Base-by-base conservation (phyloP, 2,329 filamentous ascomycete genomes). In the Orbilia brochopaga region DNA sequence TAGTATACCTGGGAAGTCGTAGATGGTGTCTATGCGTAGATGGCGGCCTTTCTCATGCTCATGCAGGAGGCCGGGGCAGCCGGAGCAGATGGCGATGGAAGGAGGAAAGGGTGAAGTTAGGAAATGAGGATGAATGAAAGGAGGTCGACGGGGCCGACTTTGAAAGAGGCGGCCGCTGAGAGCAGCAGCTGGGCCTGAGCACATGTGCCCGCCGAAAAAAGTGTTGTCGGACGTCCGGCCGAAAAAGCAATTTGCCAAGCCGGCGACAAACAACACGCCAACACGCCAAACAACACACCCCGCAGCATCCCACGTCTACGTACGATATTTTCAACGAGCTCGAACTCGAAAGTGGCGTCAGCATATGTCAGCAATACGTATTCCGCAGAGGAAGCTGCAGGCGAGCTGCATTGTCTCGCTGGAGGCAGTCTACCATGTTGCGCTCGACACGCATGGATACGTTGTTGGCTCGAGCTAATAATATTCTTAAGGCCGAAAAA, bases 201-300 rank as follows among this genome's bases (percentile, higher is more conserved):
- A n/a, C 37, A 70, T 70, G 66, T 70, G 66, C 65, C 48, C 52
- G 5, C 4, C 37, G 32, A 37, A 42, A 42, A 42, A 42, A 42
- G 37, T 15, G 37, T 42, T 42, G 37, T 4, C 13, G 5, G 37
- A 42, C 37, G 37, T 42, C 37, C 11, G 13, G 3, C 37, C 13
- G 13, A 42, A 42, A 42, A 42, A 42, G 37, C 37, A 42, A 42
- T 42, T 42, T 42, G 13, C 13, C 37, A 5, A 17, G 7, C 13
- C 32, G 6, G 32, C 32, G 32, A 37, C 32, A 42, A 42, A 42
- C 37, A 42, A 42, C 37, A 42, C 37, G n/a, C 37, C 37, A 42
- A 42, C 37, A 17, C 37, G 3, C 2, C 37, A 13, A 42, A 42
- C 37, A 42, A 42, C 37, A 42, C 37, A 42, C n/a, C 37, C 13